Percentiles rank a stretch among this genome's conserved stretches.
These are phyloP conservation scores for Blepharisma japonicum DNA, from an alignment of 73 alveolate genomes.

Conservation along the genomic window DNA sequence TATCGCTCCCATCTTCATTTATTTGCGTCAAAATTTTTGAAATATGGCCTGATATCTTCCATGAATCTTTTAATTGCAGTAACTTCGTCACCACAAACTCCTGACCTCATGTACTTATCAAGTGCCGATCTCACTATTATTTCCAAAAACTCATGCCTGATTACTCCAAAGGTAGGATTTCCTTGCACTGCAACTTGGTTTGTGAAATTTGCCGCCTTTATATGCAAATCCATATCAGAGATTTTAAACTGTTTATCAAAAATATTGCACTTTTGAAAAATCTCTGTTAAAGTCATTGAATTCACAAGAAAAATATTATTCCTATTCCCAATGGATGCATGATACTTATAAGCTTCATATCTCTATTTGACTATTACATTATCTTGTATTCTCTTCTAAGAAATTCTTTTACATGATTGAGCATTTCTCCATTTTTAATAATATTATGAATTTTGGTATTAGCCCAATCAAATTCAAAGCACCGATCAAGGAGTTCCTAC, in stretches of 20 bases:
- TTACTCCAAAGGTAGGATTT: slow-evolving; percentile 37
- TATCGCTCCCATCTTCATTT: not conserved
- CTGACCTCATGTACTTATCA: slow-evolving; percentile 45
- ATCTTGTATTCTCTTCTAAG: not conserved
- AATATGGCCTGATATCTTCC: no score
- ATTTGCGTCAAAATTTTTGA: not conserved
- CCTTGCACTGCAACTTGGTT: slow-evolving; percentile 22
- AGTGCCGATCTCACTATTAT: slow-evolving; percentile 47
- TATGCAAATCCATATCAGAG: slow-evolving; percentile 45
- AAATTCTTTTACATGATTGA: slow-evolving; percentile 36
- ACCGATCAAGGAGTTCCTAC: slow-evolving; percentile 53
- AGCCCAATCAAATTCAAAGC: slow-evolving; percentile 81
- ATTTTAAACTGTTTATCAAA: slow-evolving; percentile 35
- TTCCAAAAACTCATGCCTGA: slow-evolving; percentile 53
- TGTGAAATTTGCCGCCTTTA: slow-evolving; percentile 37
- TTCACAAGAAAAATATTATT: slow-evolving; percentile 23
- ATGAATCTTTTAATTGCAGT: not conserved
- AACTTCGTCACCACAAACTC: slow-evolving; percentile 22
- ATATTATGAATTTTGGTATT: slow-evolving; percentile 46
- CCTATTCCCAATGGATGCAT: slow-evolving; percentile 14
- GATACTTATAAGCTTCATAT: slow-evolving; percentile 17
- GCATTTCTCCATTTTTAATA: slow-evolving; percentile 34
- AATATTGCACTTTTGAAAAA: slow-evolving; percentile 17
- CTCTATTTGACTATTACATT: slow-evolving; percentile 4
- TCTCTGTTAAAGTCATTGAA: slow-evolving; percentile 24